Evolutionary conservation across 1,284 basidiomycete species (phyloP), one percentile per base, ranked within the genome.

Genomic region (Trametes pubescens): DNA sequence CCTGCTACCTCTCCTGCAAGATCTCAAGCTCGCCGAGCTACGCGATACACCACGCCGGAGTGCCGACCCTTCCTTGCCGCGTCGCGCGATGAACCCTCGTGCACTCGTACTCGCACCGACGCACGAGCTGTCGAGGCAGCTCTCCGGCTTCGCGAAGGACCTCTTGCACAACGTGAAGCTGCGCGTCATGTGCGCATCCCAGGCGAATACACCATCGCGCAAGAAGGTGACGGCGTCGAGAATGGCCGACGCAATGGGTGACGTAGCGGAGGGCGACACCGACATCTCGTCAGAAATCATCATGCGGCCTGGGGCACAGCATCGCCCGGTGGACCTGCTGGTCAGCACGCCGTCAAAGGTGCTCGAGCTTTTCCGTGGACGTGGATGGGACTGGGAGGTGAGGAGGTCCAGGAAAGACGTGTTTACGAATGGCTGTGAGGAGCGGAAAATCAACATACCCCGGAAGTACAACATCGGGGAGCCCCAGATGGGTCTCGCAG

Each of bases 51-150:
- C 59, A n/a, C 67, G 56, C 49, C 40, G 38, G 47, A 61, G 46
- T 7, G 29, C 34, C 54, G 49, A 55, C 29, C n/a, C 59, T 4
- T 49, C 63, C 32, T 52, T 49, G 9, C 40, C 58, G 34, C 48
- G 64, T n/a, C 73, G 69, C 48, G 67, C 76, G 22, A 73, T 85
- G 13, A 86, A 84, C 64, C 94, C 94, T 0, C 87, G 93, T 5
- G 92, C 90, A 0, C 77, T 97, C 51, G 81, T 97, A 46, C 84
- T 96, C 16, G 89, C 92, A 0, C 94, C 94, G 0, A 96, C 94
- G 0, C 94, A 96, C 74, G 95, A 96, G 75, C 85, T 97, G 8
- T 84, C 91, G 0, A 84, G 94, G 3, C 94, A 96, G 75, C 81
- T 94, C 1, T 84, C 93, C 0, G 74, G 76, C 0, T 90, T 89